Base-by-base conservation (phyloP, 495 filamentous ascomycete species). In the Penicillium bialowiezense region DNA sequence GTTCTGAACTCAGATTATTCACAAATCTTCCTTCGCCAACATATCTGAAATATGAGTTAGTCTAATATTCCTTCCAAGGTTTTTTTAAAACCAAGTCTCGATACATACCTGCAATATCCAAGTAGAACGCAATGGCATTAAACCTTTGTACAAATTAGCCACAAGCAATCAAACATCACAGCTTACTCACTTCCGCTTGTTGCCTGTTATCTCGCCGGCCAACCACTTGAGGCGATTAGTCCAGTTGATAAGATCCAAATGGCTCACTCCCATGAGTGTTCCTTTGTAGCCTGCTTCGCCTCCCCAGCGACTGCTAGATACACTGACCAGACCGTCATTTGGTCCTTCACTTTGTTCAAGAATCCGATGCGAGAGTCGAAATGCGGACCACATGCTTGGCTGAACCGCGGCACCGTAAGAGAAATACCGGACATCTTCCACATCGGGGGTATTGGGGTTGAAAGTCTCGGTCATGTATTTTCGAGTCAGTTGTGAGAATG, bases 221-320 rank as follows among this genome's bases (percentile, higher is more conserved):
- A 83, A 75, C 82, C 83, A 95, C 51, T 84, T 79, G 26, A 95
- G 50, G 42, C 87, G 74, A 59, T 96, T 97, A 41, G 83, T 91
- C 93, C 92, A 98, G 69, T 97, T 97, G 65, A 97, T 98, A 43
- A 96, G 71, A 58, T 96, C 91, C 5, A 97, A 69, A 68, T 98
- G 93, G 65, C 84, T 95, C 23, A 95, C 90, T 8, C 81, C 83
- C 5, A 91, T 68, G n/a, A 98, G 65, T 3, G 93, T 97, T 3
- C 93, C 93, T 64, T 92, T 88, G 63, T 97, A 97, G 15, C 69
- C 69, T 3, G 51, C 12, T 15, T 73, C 64, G 1, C 77, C 78
- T n/a, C 93, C 93, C 91, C 92, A 97, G 57, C 79, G 76, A 52
- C 85, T 86, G 59, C 90, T 96, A 7, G 77, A 69, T 20, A 97